Evolutionary conservation across 148 eudicot species (phyloP), one percentile per base, ranked within the genome.

Genomic region (Vaccinium myrtillus): DNA sequence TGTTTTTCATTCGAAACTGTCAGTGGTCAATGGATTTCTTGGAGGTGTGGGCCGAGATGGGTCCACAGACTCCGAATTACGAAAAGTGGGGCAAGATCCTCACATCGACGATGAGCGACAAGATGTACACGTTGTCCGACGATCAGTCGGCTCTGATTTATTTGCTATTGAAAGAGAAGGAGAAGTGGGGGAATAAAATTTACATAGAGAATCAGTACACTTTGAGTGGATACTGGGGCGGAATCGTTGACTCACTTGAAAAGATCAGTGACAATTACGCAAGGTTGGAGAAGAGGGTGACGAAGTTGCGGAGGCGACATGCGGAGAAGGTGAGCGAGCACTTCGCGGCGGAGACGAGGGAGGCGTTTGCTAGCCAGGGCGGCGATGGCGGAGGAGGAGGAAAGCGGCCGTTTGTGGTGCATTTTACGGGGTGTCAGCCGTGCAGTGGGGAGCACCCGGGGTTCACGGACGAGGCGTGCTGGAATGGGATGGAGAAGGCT

Each of bases 21-120:
- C 97, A 95, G 43, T 95, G 98, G 98, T 90, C 98, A 5, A 87
- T 95, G 90, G 93, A 92, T 18, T 84, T 93, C 15, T 19, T 93
- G 82, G 92, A 90, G 11, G 85, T 67, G 1, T 95, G 98, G 98
- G 91, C 87, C 50, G 48, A 43, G 0, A 92, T 95, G 92, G 98
- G 97, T 25, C 98, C 98, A 2, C 83, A 86, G 23, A 90, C 89
- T 82, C 95, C 93, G 8, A 88, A 91, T 16, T 92, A 88, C 48
- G 88, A 79, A 0, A 90, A 91, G 25, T 95, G 98, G 98, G 96
- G 94, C 5, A 78, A 80, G 46, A 83, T 87, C 2, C 82, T 86
- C 15, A 82, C 77, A 18, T 65, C 91, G 0, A 84, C 86, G 0
- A 81, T 92, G 12, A 84, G 86, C 0, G 98, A 95, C 61, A 95